phyloP scores from a whole-genome alignment of 495 filamentous ascomycete species.

The Parathielavia appendiculata region DNA sequence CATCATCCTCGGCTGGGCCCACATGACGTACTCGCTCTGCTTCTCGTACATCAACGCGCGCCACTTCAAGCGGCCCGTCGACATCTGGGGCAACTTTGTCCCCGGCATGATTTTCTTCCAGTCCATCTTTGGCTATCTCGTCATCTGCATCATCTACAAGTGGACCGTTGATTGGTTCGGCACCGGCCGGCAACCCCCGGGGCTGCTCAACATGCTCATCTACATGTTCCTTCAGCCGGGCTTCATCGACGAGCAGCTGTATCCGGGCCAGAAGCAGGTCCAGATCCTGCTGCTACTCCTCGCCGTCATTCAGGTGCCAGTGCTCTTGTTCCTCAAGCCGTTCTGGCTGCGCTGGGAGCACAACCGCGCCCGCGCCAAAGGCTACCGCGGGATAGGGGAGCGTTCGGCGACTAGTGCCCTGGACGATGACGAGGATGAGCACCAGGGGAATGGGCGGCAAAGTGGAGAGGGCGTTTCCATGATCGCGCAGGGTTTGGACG shows the following conservation, averaged over 20 bases:
- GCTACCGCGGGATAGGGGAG: conserved; percentile 90
- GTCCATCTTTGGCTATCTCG: conserved; percentile 95
- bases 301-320: conserved; percentile 78
- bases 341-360: conserved; percentile 89
- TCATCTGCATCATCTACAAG: conserved; percentile 91
- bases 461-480: conserved; percentile 87
- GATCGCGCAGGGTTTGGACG: conserved; percentile 75
- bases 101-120: conserved; percentile 99
- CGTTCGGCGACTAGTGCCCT: conserved; percentile 77
- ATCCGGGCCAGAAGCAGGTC: conserved; percentile 65
- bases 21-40: conserved; percentile 98
- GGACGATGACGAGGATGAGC: conserved; percentile 70
- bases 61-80: conserved; percentile 88
- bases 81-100: conserved; percentile 94
- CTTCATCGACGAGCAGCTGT: conserved; percentile 63
- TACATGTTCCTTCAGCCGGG: conserved; percentile 97
- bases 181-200: conserved; percentile 62
- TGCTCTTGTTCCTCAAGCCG: conserved; percentile 91
- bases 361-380: conserved; percentile 77
- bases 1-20: conserved; percentile 90
- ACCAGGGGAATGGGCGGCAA: conserved; percentile 49
- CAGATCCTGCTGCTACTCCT: conserved; percentile 78
- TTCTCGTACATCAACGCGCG: conserved; percentile 88
- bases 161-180: conserved; percentile 87
- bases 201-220: conserved; percentile 96